Percentiles rank a stretch among this genome's conserved stretches.
Conservation (phyloP, 495 filamentous ascomycete genomes). For the Acidomyces sp. region DNA sequence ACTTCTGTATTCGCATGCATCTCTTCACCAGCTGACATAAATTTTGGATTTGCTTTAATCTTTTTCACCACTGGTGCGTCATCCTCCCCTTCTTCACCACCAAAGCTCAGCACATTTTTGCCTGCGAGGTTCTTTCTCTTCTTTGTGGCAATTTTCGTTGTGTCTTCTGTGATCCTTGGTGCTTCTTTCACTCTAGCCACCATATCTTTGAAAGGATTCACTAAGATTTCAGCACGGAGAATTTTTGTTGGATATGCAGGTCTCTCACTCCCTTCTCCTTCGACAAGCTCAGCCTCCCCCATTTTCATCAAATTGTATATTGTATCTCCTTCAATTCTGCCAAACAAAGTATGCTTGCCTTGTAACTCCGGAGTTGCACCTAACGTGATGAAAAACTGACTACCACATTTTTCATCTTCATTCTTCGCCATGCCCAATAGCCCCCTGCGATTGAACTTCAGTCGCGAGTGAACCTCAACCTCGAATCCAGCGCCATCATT, state of each 20-base stretch:
- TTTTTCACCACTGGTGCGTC: slow-evolving; percentile 61
- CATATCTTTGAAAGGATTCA: slow-evolving; percentile 84
- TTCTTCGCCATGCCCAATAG: slow-evolving; percentile 87
- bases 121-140: slow-evolving; percentile 70
- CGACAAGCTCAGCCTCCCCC: slow-evolving; percentile 63
- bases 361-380: slow-evolving; percentile 70
- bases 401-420: slow-evolving; percentile 70
- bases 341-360: slow-evolving; percentile 63
- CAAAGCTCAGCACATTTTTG: slow-evolving; percentile 81
- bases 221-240: slow-evolving; percentile 64
- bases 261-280: slow-evolving; percentile 56
- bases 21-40: slow-evolving; percentile 49
- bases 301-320: slow-evolving; percentile 93
- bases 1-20: too few species aligned
- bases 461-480: slow-evolving; percentile 81
- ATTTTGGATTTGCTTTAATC: slow-evolving; percentile 77
- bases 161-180: slow-evolving; percentile 29
- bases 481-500: slow-evolving; percentile 71
- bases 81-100: slow-evolving; percentile 65
- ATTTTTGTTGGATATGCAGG: slow-evolving; percentile 81
- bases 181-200: slow-evolving; percentile 48
- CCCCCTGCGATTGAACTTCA: slow-evolving; percentile 87
- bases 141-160: slow-evolving; percentile 41
- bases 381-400: slow-evolving; percentile 94
- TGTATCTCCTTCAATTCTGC: slow-evolving; percentile 80